Percentiles rank a stretch among this genome's conserved stretches.
These are phyloP conservation scores for Candida qinlingensis DNA, from an alignment of 805 yeast species.

Conservation along the genomic window DNA sequence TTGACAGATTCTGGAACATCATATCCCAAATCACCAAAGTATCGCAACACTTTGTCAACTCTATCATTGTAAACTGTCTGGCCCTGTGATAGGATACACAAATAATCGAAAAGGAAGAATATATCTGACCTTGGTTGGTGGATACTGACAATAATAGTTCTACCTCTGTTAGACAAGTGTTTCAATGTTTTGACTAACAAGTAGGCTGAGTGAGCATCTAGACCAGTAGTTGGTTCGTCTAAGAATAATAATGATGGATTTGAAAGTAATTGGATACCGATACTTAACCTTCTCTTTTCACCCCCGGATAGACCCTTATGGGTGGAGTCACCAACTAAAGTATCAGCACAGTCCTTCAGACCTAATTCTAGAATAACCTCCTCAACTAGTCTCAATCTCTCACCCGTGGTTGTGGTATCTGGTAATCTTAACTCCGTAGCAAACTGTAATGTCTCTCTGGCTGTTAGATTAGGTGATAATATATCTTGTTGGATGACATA, in stretches of 20 bases:
- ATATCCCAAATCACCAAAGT: conserved; percentile 41
- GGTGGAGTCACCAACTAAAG: conserved; percentile 51
- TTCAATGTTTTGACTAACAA: conserved; percentile 58
- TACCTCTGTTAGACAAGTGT: conserved; percentile 52
- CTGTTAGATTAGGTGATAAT: conserved; percentile 64
- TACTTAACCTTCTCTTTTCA: conserved; percentile 71
- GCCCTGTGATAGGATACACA: conserved; percentile 67
- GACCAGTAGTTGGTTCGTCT: conserved; percentile 88
- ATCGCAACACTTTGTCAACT: conserved; percentile 33
- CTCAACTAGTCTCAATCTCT: conserved; percentile 47
- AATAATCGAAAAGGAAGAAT: conserved; percentile 59
- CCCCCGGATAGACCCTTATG: conserved; percentile 76
- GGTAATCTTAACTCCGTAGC: conserved; percentile 74
- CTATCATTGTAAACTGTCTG: conserved; percentile 39
- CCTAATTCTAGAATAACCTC: conserved; percentile 66
- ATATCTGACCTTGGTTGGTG: conserved; percentile 88
- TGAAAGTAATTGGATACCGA: conserved; percentile 75
- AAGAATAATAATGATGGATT: conserved; percentile 73
- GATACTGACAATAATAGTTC: conserved; percentile 70
- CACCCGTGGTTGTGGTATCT: conserved; percentile 33
- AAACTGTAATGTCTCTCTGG: conserved; percentile 63
- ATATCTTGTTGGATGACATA: conserved; percentile 78
- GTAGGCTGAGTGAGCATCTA: conserved; percentile 75
- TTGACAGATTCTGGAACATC: conserved; percentile 38
- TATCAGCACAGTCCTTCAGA: conserved; percentile 59